phyloP scores from a whole-genome alignment of 768 basidiomycete genomes.

The Suillus luteus region DNA sequence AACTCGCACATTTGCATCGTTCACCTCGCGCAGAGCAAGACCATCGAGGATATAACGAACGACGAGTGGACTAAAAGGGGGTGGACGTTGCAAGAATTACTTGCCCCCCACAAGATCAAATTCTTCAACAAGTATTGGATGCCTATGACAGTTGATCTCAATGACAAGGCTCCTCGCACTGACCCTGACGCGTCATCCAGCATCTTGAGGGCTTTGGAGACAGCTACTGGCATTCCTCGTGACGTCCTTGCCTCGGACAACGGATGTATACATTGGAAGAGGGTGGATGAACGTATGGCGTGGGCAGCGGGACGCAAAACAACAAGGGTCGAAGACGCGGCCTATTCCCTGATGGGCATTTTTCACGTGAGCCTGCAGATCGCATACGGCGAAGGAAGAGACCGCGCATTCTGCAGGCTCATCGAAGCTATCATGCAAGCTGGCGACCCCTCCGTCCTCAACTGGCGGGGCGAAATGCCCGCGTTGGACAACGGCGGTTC shows the following conservation, averaged over 20 bases:
- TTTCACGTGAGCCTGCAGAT: constrained; percentile 26
- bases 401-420: constrained; percentile 25
- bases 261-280: constrained; percentile 1
- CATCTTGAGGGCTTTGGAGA: constrained; percentile 9
- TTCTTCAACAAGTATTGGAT: constrained; percentile 24
- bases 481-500: too few relatives aligned
- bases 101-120: constrained; percentile 17
- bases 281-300: constrained; percentile 22
- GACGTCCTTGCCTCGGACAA: constrained; percentile 6
- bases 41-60: constrained; percentile 14
- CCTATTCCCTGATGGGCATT: constrained; percentile 29
- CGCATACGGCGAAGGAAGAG: constrained; percentile 28
- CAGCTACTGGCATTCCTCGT: constrained; percentile 21
- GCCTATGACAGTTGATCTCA: constrained; percentile 12
- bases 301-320: constrained; percentile 30
- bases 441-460: constrained; percentile 9
- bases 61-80: constrained; percentile 28
- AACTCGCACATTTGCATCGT: constrained; percentile 27
- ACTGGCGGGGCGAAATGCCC: constrained; percentile 6
- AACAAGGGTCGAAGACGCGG: constrained; percentile 25
- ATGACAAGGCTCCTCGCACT: constrained; percentile 15
- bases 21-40: constrained; percentile 19
- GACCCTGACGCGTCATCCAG: too few relatives aligned
- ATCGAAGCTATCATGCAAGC: constrained; percentile 10
- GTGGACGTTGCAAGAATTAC: constrained; percentile 21